phyloP scores from a whole-genome alignment of 305 asterid genomes.

The Fraxinus xanthoxyloides region DNA sequence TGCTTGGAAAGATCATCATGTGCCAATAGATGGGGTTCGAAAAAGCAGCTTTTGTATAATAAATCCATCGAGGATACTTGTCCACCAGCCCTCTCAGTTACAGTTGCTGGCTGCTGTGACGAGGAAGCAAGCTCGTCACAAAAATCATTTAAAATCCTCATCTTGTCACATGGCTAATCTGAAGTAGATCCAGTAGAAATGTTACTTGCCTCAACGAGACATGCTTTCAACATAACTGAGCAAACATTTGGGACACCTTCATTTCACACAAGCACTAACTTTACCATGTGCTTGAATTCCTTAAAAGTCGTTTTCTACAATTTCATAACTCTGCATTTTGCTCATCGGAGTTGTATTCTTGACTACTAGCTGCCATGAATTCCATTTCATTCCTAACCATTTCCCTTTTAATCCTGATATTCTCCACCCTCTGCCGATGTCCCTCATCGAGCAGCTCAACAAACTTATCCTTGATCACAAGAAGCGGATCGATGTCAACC shows the following conservation, averaged over 20 bases:
- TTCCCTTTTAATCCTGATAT: conserved; percentile 41
- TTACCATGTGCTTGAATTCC: background rate
- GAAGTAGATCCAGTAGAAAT: background rate
- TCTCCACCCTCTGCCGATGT: conserved; percentile 44
- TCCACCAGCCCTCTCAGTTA: conserved; percentile 11
- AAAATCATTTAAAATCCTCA: background rate
- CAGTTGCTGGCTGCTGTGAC: background rate
- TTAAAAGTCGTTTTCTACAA: background rate
- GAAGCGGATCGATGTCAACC: conserved; percentile 70
- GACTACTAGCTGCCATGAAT: conserved; percentile 28
- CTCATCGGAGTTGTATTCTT: background rate
- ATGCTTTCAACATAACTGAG: background rate
- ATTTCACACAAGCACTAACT: background rate
- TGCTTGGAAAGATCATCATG: background rate
- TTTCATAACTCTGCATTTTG: background rate
- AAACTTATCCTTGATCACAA: conserved; percentile 40
- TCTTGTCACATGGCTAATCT: background rate
- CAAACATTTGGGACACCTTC: background rate
- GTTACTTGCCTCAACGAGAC: background rate
- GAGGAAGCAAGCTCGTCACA: background rate
- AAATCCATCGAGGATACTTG: background rate
- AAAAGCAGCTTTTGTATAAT: background rate
- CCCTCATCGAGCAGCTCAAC: conserved; percentile 59
- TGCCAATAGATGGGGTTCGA: background rate
- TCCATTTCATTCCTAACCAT: conserved; percentile 46